phyloP scores from a whole-genome alignment of 2,329 filamentous ascomycete species.

The Colletotrichum caudatum region DNA sequence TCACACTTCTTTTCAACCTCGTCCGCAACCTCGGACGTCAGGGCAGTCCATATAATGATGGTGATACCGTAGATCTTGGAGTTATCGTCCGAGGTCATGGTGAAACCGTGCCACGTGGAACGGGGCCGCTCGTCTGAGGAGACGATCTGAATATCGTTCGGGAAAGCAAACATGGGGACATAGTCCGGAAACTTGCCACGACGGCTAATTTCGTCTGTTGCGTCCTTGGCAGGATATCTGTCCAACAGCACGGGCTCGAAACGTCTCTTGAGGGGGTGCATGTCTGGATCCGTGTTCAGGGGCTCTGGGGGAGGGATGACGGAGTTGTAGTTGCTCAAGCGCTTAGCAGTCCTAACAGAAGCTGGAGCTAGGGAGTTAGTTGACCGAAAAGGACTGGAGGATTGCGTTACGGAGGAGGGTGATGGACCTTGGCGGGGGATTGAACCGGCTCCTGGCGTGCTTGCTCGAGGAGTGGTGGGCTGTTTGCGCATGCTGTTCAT shows the following conservation, averaged over 20 bases:
- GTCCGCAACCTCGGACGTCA: slow-evolving; percentile 84
- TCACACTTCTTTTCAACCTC: slow-evolving; percentile 87
- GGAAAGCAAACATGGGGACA: slow-evolving; percentile 99
- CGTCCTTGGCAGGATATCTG: slow-evolving; percentile 87
- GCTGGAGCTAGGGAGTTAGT: slow-evolving; percentile 53
- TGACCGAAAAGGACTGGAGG: slow-evolving; percentile 39
- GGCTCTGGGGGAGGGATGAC: slow-evolving; percentile 95
- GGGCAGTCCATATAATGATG: slow-evolving; percentile 90
- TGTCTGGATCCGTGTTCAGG: slow-evolving; percentile 87
- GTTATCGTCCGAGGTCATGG: slow-evolving; percentile 95
- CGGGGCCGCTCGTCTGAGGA: slow-evolving; percentile 93
- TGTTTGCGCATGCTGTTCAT: slow-evolving; percentile 96
- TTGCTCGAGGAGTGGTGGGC: slow-evolving; percentile 65
- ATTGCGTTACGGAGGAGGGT: slow-evolving; percentile 35
- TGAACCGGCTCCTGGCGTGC: slow-evolving; percentile 37
- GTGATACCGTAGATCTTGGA: slow-evolving; percentile 93
- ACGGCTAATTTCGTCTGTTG: slow-evolving; percentile 82
- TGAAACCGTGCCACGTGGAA: slow-evolving; percentile 99
- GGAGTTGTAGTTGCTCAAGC: slow-evolving; percentile 97
- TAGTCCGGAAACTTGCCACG: slow-evolving; percentile 95
- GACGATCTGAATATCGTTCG: slow-evolving; percentile 96
- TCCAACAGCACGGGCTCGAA: slow-evolving; percentile 98
- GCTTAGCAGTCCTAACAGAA: slow-evolving; percentile 81
- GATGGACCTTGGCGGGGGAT: slow-evolving; percentile 32
- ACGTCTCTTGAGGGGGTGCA: slow-evolving; percentile 93